Percentiles rank a stretch among this genome's conserved stretches.
phyloP scores from a whole-genome alignment of 768 basidiomycete genomes.

The Baorangia bicolor region DNA sequence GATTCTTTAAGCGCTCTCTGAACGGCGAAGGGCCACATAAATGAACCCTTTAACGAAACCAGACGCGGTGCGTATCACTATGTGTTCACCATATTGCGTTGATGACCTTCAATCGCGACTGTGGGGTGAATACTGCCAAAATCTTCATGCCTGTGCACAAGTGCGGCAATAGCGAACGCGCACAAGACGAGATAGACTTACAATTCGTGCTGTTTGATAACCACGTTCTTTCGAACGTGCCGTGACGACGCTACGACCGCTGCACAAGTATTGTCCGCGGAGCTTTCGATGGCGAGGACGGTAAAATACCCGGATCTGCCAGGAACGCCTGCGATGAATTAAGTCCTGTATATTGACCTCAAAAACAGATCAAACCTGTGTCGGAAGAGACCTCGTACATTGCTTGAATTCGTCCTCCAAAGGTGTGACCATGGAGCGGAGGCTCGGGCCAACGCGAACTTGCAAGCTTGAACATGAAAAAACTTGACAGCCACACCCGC shows the following conservation, averaged over 20 bases:
- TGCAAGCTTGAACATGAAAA: not conserved
- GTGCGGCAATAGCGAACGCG: too few relatives aligned
- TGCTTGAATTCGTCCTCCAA: not conserved
- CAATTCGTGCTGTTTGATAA: too few relatives aligned
- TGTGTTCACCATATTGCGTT: conserved; percentile 63
- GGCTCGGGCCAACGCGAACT: not conserved
- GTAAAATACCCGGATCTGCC: too few relatives aligned
- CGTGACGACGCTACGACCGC: conserved; percentile 75
- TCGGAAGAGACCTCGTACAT: not conserved
- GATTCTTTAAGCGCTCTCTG: too few relatives aligned
- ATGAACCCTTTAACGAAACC: too few relatives aligned
- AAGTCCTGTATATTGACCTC: not conserved
- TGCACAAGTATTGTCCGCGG: conserved; percentile 92
- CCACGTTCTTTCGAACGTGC: conserved; percentile 71
- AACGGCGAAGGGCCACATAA: too few relatives aligned
- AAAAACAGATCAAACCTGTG: not conserved
- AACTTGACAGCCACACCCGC: too few relatives aligned
- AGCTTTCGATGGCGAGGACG: too few relatives aligned
- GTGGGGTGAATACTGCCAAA: too few relatives aligned
- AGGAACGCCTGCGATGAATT: not conserved
- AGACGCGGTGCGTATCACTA: not conserved
- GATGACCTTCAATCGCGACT: conserved; percentile 73
- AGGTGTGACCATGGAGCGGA: not conserved
- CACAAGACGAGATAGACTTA: too few relatives aligned
- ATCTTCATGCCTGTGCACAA: too few relatives aligned